Evolutionary conservation across 2,329 filamentous ascomycete species (phyloP).

Genomic region (Aspergillus arachidicola): DNA sequence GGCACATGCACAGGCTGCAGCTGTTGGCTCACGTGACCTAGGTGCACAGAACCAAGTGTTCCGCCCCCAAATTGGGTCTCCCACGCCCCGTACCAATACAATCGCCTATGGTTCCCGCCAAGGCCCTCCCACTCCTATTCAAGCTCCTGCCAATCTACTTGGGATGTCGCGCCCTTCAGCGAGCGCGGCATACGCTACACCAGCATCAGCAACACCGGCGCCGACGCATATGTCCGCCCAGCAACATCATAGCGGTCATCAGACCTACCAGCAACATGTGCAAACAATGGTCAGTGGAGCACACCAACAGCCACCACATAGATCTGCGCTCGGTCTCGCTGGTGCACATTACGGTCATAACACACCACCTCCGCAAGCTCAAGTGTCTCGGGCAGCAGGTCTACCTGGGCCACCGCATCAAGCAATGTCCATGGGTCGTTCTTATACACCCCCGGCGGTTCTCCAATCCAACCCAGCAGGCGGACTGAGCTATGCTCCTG

Average conservation of each 20-base stretch:
- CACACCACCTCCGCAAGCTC: conserved; percentile 37
- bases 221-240: conserved; percentile 25
- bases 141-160: conserved; percentile 32
- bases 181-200: conserved; percentile 30
- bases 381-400: conserved; percentile 27
- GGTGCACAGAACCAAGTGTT: conserved; percentile 27
- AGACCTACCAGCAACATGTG: conserved; percentile 41
- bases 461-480: conserved; percentile 32
- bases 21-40: conserved; percentile 34
- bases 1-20: conserved; percentile 26
- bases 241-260: conserved; percentile 24
- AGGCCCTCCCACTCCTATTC: conserved; percentile 33
- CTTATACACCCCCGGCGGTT: conserved; percentile 43
- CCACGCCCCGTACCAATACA: conserved; percentile 32
- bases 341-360: conserved; percentile 36
- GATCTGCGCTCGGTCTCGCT: conserved; percentile 33
- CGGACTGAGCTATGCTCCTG: conserved; percentile 34
- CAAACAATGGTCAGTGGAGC: conserved; percentile 42
- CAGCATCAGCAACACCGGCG: conserved; percentile 27
- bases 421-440: conserved; percentile 34
- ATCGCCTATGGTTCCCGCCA: conserved; percentile 35
- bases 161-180: conserved; percentile 31
- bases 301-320: conserved; percentile 37
- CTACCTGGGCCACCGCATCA: conserved; percentile 28
- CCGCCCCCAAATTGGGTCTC: conserved; percentile 31